Base-by-base conservation (phyloP, 2,329 filamentous ascomycete genomes). In the Diaporthe citriasiana region DNA sequence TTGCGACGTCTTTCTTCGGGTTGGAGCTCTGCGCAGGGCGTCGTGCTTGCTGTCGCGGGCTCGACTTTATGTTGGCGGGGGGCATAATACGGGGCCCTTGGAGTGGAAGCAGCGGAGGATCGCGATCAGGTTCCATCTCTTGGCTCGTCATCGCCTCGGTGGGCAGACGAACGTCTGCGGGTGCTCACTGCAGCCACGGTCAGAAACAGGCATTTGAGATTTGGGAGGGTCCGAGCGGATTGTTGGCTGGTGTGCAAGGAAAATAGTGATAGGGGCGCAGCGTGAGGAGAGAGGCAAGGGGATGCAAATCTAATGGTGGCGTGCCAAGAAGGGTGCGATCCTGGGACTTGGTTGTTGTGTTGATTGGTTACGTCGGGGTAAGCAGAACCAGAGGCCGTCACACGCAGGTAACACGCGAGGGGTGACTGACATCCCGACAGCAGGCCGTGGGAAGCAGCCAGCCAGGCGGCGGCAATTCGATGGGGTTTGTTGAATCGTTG, bases 91-190 rank as follows among this genome's bases (percentile, higher is more conserved):
- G 74, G 55, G 65, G 15, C 45, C 66, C 74, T 50, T 75, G 74
- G 38, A 74, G 72, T 12, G 74, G 74, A 25, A 75, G 74, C 53
- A 75, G 38, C 56, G 74, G 74, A 38, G 74, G 72, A 33, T 75
- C 74, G 53, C 35, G 57, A 56, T 75, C 74, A 38, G 72, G 68
- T 42, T 75, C 74, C 74, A 75, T 75, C 55, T 75, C 74, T 75
- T 75, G 71, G 69, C 74, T 72, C 74, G 74, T 75, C 74, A 75
- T 74, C 17, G 72, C 74, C 69, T 42, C 40, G 56, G 53, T 59
- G 71, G 60, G 74, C 74, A 75, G 74, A 75, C 74, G 60, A 69
- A 70, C 70, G 74, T 74, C 74, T 74, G 74, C 74, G 70, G 59
- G 60, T 74, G 51, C 72, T 75, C 72, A 75, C 74, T 75, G 72